Evolutionary conservation across 805 yeast genomes (phyloP), one percentile per base, ranked within the genome.

Genomic region (Kodamaea laetipori): DNA sequence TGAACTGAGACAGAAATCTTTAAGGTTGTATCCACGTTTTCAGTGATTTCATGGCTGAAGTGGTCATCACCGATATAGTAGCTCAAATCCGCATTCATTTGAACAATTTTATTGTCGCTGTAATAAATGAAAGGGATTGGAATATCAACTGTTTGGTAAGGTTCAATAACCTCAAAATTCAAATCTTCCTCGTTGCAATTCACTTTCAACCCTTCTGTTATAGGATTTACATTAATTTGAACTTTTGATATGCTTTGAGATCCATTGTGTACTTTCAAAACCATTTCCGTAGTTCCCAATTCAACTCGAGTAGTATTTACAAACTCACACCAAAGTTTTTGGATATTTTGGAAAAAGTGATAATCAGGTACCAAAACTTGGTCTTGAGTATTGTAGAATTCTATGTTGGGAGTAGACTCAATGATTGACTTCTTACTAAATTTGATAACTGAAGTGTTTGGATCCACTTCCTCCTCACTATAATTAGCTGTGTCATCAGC

Each of bases 1-100:
- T 86, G 92, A 2, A 86, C 95, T 2, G 88, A 81, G 1, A 86
- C 94, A 0, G 89, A 82, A 6, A 86, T 65, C 4, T 77, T 70
- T 28, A 87, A 66, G 1, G 77, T 62, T 4, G 81, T 76, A 46
- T 84, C 82, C 4, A 84, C 56, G 30, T 64, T 66, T 4, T 63
- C 55, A 13, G 56, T 57, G 8, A 67, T 40, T 27, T 37, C 8
- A 48, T 62, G 57, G 39, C 53, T 43, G 49, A 52, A 60, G 4
- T 15, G 37, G 18, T 50, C 55, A 4, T 50, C 55, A 5, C 57
- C 54, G 4, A 47, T 43, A 8, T 46, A 36, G 41, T 64, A 69
- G 1, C 23, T 27, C 8, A 67, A 48, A 2, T 38, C 46, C 4
- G 59, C 57, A 15, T 49, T 48, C 21, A 66, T 33, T 5, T 45